phyloP scores from a whole-genome alignment of 352 stramenopile genomes.

The Pythium vanterpoolii region DNA sequence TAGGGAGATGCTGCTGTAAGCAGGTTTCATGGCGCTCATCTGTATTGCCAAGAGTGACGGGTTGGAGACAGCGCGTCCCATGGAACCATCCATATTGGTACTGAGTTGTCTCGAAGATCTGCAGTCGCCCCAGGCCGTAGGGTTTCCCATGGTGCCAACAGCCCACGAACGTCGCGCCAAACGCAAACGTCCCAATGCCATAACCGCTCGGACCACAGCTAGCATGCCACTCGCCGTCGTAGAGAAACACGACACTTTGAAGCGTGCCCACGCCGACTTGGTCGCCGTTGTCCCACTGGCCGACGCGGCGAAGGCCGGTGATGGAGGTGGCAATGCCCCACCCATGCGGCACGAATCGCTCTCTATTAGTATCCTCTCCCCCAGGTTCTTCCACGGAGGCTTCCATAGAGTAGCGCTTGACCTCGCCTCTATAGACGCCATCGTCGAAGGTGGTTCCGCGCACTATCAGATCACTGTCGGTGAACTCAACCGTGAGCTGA shows the following conservation, averaged over 20 bases:
- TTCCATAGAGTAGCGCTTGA: slow-evolving; percentile 3
- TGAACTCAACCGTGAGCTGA: background rate
- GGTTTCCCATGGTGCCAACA: slow-evolving; percentile 33
- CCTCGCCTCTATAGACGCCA: slow-evolving; percentile 21
- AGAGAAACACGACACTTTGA: slow-evolving; percentile 33
- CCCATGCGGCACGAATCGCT: slow-evolving; percentile 29
- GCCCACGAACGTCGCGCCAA: slow-evolving; percentile 40
- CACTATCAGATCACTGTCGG: background rate
- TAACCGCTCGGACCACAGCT: slow-evolving; percentile 21
- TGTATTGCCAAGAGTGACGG: background rate
- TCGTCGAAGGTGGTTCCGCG: slow-evolving; percentile 21
- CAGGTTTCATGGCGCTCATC: background rate
- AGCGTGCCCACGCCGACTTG: slow-evolving; percentile 36
- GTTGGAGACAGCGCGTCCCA: slow-evolving; percentile 34
- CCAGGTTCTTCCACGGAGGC: background rate
- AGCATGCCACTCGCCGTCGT: slow-evolving; percentile 41
- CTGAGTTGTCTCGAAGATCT: slow-evolving; percentile 4
- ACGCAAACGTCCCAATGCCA: slow-evolving; percentile 44
- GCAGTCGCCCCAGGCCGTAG: slow-evolving; percentile 36
- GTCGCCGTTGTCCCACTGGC: slow-evolving; percentile 37
- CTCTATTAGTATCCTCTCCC: background rate
- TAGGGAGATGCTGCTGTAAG: slow-evolving; percentile 2
- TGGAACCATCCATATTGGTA: slow-evolving; percentile 45
- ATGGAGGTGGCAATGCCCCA: slow-evolving; percentile 37
- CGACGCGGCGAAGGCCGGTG: slow-evolving; percentile 29